Percentiles rank a stretch among this genome's conserved stretches.
Conservation (phyloP, 2,329 filamentous ascomycete genomes). For the Xylaria sp. region DNA sequence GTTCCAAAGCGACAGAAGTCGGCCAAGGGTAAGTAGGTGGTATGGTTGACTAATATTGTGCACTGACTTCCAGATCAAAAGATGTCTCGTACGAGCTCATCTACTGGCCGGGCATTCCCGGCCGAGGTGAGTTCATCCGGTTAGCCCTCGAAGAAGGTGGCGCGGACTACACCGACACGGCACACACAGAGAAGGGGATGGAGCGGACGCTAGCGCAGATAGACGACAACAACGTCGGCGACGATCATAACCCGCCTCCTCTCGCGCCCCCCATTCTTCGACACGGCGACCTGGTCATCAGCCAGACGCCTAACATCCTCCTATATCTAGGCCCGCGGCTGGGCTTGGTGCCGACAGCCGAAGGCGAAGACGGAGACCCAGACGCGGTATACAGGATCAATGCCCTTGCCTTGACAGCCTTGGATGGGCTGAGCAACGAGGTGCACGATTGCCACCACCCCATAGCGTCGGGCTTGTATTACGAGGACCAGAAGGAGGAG, state of each 20-base stretch:
- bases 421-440: slow-evolving; percentile 74
- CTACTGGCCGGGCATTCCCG: slow-evolving; percentile 75
- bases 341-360: slow-evolving; percentile 54
- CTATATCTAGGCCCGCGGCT: slow-evolving; percentile 69
- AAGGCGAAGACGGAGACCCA: slow-evolving; percentile 41
- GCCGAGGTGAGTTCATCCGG: slow-evolving; percentile 76
- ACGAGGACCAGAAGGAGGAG: slow-evolving; percentile 77
- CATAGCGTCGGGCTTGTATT: slow-evolving; percentile 62
- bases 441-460: slow-evolving; percentile 80
- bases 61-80: background rate
- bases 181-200: slow-evolving; percentile 55
- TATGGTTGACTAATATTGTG: background rate
- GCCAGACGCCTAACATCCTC: slow-evolving; percentile 75
- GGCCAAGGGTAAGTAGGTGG: slow-evolving; percentile 39
- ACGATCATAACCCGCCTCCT: slow-evolving; percentile 65
- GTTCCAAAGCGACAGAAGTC: slow-evolving; percentile 47
- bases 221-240: slow-evolving; percentile 51
- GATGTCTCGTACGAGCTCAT: slow-evolving; percentile 65
- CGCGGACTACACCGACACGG: slow-evolving; percentile 67
- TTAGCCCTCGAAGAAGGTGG: slow-evolving; percentile 73
- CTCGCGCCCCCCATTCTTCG: slow-evolving; percentile 71
- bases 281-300: slow-evolving; percentile 65
- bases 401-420: slow-evolving; percentile 67
- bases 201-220: slow-evolving; percentile 55
- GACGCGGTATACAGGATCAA: slow-evolving; percentile 64